phyloP scores from a whole-genome alignment of 345 rosid genomes.

The Crucihimalaya himalaica region DNA sequence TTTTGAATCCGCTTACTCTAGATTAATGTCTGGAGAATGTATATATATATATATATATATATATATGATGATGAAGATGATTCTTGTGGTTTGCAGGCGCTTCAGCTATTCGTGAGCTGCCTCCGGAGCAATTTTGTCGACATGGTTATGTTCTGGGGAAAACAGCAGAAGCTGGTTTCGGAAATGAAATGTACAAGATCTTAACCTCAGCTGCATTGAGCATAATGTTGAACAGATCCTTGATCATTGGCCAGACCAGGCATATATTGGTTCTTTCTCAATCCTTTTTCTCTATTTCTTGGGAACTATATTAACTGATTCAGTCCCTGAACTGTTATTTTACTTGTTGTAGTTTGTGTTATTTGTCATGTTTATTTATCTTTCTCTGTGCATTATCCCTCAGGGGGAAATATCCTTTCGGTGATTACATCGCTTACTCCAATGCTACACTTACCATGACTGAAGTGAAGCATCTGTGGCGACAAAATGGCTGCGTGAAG shows the following conservation, averaged over 20 bases:
- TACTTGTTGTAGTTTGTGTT: slow-evolving; percentile 13
- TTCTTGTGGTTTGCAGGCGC: slow-evolving; percentile 55
- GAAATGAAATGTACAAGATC: slow-evolving; percentile 97
- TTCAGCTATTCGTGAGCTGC: slow-evolving; percentile 63
- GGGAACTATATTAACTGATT: not conserved
- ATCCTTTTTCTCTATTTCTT: slow-evolving; percentile 58
- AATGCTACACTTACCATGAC: slow-evolving; percentile 64
- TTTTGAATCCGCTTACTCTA: not conserved
- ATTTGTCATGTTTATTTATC: slow-evolving; percentile 34
- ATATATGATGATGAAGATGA: not conserved
- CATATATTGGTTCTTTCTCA: slow-evolving; percentile 98
- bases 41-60: not conserved
- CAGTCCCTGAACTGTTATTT: not conserved
- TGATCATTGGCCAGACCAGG: slow-evolving; percentile 99
- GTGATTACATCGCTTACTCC: slow-evolving; percentile 84
- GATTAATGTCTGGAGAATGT: not conserved
- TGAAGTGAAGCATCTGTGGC: slow-evolving; percentile 94
- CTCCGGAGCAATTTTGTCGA: slow-evolving; percentile 76
- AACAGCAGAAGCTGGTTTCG: slow-evolving; percentile 96
- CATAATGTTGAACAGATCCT: slow-evolving; percentile 86
- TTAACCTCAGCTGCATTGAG: slow-evolving; percentile 90
- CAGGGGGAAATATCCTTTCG: slow-evolving; percentile 95
- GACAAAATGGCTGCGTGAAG: slow-evolving; percentile 68
- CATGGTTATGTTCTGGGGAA: slow-evolving; percentile 90
- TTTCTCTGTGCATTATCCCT: slow-evolving; percentile 19